phyloP scores from a whole-genome alignment of 1,284 basidiomycete genomes.

The Irpex sp. region DNA sequence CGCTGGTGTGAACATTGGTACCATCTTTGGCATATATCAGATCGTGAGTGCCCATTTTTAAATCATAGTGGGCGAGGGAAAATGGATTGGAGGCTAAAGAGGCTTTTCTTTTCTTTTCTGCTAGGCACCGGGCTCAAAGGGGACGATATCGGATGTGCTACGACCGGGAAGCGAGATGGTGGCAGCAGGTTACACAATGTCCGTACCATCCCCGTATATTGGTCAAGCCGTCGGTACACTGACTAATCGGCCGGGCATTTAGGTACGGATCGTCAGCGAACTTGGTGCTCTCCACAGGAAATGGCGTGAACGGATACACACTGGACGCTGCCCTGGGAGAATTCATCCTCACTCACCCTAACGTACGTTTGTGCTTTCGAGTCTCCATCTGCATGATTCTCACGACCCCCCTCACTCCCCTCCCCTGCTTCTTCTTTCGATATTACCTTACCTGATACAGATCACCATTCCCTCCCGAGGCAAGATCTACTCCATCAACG shows the following conservation, averaged over 20 bases:
- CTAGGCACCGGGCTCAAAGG: slow-evolving; percentile 74
- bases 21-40: slow-evolving; percentile 98
- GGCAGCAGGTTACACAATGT: slow-evolving; percentile 96
- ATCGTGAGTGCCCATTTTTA: slow-evolving; percentile 50
- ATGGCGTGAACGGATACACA: slow-evolving; percentile 98
- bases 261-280: slow-evolving; percentile 99
- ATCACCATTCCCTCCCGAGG: slow-evolving; percentile 93
- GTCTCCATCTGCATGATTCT: not conserved
- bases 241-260: not conserved
- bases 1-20: slow-evolving; percentile 99
- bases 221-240: slow-evolving; percentile 2
- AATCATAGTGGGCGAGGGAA: not conserved
- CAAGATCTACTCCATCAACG: slow-evolving; percentile 99
- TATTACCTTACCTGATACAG: slow-evolving; percentile 32
- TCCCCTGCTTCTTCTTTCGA: not conserved
- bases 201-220: slow-evolving; percentile 25
- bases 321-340: slow-evolving; percentile 95
- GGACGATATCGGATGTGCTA: slow-evolving; percentile 84
- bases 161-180: slow-evolving; percentile 97
- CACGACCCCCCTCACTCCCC: not conserved
- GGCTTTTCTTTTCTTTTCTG: not conserved
- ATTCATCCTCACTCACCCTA: slow-evolving; percentile 98
- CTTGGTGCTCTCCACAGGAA: slow-evolving; percentile 92
- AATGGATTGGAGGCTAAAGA: not conserved
- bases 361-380: slow-evolving; percentile 46